Conservation (phyloP, 2,329 filamentous ascomycete species). For the Botrytis byssoidea region DNA sequence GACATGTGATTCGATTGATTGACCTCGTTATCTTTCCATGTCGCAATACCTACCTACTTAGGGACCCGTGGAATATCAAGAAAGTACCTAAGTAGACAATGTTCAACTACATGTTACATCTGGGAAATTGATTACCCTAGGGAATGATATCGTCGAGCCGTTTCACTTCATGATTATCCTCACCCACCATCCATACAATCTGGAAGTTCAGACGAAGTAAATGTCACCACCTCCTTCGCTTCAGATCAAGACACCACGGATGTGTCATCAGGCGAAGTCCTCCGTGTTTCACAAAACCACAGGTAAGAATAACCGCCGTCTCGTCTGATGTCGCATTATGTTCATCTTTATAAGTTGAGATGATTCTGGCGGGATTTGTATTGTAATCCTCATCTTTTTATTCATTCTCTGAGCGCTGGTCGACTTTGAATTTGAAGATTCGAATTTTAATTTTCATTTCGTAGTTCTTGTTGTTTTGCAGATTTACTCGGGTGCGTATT, state of each 20-base stretch:
- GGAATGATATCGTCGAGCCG: not conserved
- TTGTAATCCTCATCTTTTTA: not conserved
- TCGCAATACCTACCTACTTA: not conserved
- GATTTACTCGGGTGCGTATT: not conserved
- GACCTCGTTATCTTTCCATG: not conserved
- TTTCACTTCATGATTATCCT: constrained; percentile 5
- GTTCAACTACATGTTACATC: not conserved
- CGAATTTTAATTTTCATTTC: constrained; percentile 6
- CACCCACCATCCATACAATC: constrained; percentile 12
- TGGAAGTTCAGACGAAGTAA: constrained; percentile 28
- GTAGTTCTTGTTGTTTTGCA: not conserved
- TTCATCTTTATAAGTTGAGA: constrained; percentile 24
- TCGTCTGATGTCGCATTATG: constrained; percentile 4
- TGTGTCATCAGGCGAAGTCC: constrained; percentile 10
- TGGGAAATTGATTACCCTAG: not conserved
- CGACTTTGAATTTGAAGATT: constrained; percentile 4
- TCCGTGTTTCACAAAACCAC: not conserved
- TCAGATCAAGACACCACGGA: constrained; percentile 1
- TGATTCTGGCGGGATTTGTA: not conserved
- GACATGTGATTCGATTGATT: not conserved
- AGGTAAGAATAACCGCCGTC: not conserved
- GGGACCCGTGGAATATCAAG: not conserved
- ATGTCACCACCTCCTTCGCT: constrained; percentile 13
- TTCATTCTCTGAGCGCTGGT: constrained; percentile 25
- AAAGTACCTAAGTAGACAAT: not conserved